Evolutionary conservation across 2,329 filamentous ascomycete genomes (phyloP).

Genomic region (Myriosclerotinia duriaeana): DNA sequence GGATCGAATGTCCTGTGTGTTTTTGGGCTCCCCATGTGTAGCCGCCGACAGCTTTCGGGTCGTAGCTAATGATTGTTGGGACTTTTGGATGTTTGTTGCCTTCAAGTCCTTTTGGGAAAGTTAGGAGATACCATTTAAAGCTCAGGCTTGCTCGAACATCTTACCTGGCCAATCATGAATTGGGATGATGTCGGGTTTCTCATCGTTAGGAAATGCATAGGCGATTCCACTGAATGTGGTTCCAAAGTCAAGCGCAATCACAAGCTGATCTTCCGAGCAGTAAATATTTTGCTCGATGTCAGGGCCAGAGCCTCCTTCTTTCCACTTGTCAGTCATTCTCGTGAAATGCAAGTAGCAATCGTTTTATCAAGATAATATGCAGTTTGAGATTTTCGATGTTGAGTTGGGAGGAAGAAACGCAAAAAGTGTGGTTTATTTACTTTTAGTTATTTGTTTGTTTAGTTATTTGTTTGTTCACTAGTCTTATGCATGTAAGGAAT

Average conservation of each 20-base stretch:
- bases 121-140: too few relatives aligned
- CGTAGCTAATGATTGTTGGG: slow-evolving; percentile 27
- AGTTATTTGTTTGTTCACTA: too few relatives aligned
- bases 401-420: too few relatives aligned
- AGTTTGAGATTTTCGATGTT: too few relatives aligned
- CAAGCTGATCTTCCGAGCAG: slow-evolving; percentile 24
- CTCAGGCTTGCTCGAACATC: neutral
- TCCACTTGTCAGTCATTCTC: neutral
- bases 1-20: slow-evolving; percentile 23
- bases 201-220: slow-evolving; percentile 19
- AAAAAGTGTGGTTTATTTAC: too few relatives aligned
- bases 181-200: slow-evolving; percentile 3
- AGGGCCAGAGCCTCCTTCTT: neutral
- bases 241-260: slow-evolving; percentile 33
- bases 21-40: slow-evolving; percentile 28
- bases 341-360: neutral
- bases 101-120: slow-evolving; percentile 17
- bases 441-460: too few relatives aligned
- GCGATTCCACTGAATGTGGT: slow-evolving; percentile 31
- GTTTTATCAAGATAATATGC: neutral
- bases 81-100: slow-evolving; percentile 23
- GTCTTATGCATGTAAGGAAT: too few relatives aligned
- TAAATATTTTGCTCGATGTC: neutral
- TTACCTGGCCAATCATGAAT: slow-evolving; percentile 33
- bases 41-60: neutral